Evolutionary conservation across 2,329 filamentous ascomycete genomes (phyloP).

Genomic region (Cryphonectria nitschkei): DNA sequence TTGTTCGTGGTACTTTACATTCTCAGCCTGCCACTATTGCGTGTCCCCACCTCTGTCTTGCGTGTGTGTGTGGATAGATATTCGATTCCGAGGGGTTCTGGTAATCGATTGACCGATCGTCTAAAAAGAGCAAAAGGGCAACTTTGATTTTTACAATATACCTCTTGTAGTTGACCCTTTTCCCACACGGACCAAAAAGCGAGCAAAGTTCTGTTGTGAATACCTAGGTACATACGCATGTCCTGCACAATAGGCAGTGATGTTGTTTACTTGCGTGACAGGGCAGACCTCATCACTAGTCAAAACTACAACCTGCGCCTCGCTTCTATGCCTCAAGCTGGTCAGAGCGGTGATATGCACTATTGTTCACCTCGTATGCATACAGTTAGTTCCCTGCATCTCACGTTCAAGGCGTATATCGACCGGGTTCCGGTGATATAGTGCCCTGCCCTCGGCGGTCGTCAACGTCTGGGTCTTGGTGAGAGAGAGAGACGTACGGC

Average conservation of each 20-base stretch:
- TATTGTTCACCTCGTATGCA: no score
- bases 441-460: no score
- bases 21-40: constrained; percentile 17
- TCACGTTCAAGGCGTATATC: no score
- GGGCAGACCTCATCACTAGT: neutral
- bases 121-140: constrained; percentile 21
- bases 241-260: neutral
- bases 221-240: neutral
- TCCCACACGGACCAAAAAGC: neutral
- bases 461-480: no score
- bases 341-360: constrained; percentile 19
- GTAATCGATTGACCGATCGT: constrained; percentile 23
- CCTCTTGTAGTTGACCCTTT: constrained; percentile 27
- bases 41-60: constrained; percentile 18
- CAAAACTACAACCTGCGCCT: constrained; percentile 39
- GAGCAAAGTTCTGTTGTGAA: constrained; percentile 9
- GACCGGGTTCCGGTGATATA: no score
- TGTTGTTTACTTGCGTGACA: neutral
- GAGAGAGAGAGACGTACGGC: no score
- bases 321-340: constrained; percentile 34
- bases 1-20: constrained; percentile 12
- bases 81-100: constrained; percentile 26
- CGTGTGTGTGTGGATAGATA: constrained; percentile 21
- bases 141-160: constrained; percentile 30
- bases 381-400: no score